A percentile compares a stretch with the other conserved stretches of the same genome.
phyloP scores from a whole-genome alignment of 176 grass and related monocot species.

The Triticum urartu region DNA sequence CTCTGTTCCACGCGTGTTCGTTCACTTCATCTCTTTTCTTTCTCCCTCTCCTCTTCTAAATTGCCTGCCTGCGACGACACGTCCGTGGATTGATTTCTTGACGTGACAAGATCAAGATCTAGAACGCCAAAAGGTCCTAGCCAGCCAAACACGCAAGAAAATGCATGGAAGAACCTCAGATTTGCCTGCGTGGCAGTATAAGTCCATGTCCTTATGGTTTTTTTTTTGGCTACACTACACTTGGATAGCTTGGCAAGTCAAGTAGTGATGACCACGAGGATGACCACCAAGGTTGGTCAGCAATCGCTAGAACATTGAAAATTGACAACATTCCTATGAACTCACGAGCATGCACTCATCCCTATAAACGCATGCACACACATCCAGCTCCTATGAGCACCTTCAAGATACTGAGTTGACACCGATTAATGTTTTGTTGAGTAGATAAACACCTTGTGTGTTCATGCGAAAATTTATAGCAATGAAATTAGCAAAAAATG shows the following conservation, averaged over 20 bases:
- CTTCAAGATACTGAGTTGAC: no score
- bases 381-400: no score
- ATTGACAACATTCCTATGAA: no score
- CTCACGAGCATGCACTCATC: no score
- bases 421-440: no score
- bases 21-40: background rate
- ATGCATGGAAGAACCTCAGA: background rate
- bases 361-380: no score
- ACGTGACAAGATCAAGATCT: slow-evolving; percentile 7
- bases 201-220: background rate
- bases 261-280: background rate
- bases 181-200: background rate
- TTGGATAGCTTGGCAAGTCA: background rate
- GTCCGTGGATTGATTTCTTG: background rate
- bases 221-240: background rate
- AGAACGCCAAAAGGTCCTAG: background rate
- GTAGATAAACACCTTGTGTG: no score
- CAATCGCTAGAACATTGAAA: no score
- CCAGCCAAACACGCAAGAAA: background rate
- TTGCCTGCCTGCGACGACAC: slow-evolving; percentile 1
- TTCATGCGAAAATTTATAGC: no score
- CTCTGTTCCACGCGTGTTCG: background rate
- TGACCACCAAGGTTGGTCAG: no score
- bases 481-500: no score
- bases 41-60: background rate